Conservation (phyloP, 306 rosid genomes). For the Vicia villosa region DNA sequence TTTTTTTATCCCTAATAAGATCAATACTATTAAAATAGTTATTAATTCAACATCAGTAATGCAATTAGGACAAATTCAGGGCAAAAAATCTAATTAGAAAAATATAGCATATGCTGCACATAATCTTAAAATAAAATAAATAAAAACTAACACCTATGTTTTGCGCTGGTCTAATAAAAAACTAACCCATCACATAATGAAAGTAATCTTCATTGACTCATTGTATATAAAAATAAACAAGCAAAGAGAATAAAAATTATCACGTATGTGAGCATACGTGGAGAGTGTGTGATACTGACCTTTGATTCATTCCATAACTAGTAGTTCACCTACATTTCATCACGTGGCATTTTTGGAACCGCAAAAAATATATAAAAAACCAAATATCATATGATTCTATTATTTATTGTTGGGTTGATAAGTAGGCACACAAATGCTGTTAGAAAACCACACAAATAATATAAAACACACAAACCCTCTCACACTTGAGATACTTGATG, state of each 20-base stretch:
- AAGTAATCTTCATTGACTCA: neutral
- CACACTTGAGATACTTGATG: neutral
- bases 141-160: neutral
- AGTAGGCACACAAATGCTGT: slow-evolving; percentile 1
- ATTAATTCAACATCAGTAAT: no score
- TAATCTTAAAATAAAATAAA: neutral
- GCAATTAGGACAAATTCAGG: no score
- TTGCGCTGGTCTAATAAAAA: slow-evolving; percentile 25
- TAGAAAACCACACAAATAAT: neutral
- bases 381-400: neutral
- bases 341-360: slow-evolving; percentile 33
- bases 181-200: neutral
- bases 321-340: slow-evolving; percentile 1
- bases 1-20: no score
- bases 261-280: neutral
- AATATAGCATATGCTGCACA: neutral
- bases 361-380: neutral
- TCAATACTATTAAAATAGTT: no score
- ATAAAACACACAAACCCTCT: neutral
- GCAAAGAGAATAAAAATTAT: neutral
- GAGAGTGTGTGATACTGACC: neutral
- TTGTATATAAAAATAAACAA: neutral
- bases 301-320: neutral
- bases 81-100: neutral
- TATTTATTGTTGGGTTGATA: neutral